Percentiles rank a stretch among this genome's conserved stretches.
Evolutionary conservation across 495 filamentous ascomycete genomes (phyloP).

Genomic region (Neurospora sp.): DNA sequence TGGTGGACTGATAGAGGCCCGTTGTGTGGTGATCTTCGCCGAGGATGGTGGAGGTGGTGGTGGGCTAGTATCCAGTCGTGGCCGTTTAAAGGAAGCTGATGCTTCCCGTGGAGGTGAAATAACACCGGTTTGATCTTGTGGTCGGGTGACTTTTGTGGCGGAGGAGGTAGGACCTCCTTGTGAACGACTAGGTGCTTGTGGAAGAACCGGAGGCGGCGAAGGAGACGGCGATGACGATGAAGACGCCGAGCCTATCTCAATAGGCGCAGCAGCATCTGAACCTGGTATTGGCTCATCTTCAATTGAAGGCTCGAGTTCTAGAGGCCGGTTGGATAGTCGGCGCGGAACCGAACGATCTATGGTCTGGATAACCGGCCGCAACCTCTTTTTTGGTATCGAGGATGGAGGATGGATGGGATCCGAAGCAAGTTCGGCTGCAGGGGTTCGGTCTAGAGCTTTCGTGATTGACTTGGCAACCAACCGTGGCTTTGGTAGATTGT

Average conservation of each 20-base stretch:
- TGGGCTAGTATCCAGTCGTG: background rate
- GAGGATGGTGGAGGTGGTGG: background rate
- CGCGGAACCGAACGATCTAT: background rate
- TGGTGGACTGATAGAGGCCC: background rate
- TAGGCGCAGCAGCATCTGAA: background rate
- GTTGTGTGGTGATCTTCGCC: background rate
- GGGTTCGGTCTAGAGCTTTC: background rate
- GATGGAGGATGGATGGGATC: background rate
- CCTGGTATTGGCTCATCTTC: background rate
- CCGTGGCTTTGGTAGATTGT: background rate
- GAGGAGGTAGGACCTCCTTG: background rate
- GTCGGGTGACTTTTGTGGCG: background rate
- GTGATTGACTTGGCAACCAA: background rate
- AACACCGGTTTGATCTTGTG: background rate
- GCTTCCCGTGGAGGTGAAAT: background rate
- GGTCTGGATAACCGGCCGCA: background rate
- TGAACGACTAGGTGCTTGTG: background rate
- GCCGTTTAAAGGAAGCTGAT: background rate
- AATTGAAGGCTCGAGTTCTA: background rate
- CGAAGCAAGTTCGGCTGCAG: background rate
- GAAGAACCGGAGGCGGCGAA: background rate
- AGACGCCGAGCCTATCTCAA: background rate
- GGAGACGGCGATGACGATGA: background rate
- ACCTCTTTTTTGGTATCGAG: background rate
- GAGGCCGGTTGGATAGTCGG: background rate